Conservation (phyloP, 2,329 filamentous ascomycete species). For the Nigrospora osmanthi region DNA sequence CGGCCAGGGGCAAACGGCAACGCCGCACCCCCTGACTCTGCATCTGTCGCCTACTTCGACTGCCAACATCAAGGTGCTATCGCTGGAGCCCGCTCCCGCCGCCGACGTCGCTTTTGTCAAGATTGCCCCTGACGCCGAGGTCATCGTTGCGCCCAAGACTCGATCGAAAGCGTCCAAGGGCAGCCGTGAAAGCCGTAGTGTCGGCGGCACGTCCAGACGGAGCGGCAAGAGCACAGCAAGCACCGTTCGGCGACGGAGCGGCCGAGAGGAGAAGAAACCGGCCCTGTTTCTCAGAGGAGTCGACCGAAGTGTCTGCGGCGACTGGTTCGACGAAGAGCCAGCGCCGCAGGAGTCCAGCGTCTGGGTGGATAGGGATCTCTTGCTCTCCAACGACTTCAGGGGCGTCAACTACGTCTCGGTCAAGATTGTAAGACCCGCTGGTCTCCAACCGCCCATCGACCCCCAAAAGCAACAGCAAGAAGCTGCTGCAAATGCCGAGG, state of each 20-base stretch:
- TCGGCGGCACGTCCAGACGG: slow-evolving; percentile 70
- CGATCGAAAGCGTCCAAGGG: slow-evolving; percentile 60
- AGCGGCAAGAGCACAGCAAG: slow-evolving; percentile 71
- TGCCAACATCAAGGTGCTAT: slow-evolving; percentile 80
- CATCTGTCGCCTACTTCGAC: slow-evolving; percentile 94
- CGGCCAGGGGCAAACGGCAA: slow-evolving; percentile 38
- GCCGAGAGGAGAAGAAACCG: slow-evolving; percentile 58
- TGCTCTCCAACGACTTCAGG: slow-evolving; percentile 63
- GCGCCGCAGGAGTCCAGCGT: slow-evolving; percentile 56
- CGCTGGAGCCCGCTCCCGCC: slow-evolving; percentile 67
- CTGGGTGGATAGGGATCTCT: slow-evolving; percentile 77
- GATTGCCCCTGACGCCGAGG: slow-evolving; percentile 87
- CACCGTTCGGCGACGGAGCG: slow-evolving; percentile 49
- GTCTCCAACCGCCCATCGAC: slow-evolving; percentile 63
- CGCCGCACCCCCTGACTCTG: slow-evolving; percentile 74
- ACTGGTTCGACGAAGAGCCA: slow-evolving; percentile 71
- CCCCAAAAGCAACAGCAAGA: slow-evolving; percentile 61
- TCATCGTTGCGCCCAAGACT: slow-evolving; percentile 93
- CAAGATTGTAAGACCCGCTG: slow-evolving; percentile 79
- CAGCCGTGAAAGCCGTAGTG: slow-evolving; percentile 70
- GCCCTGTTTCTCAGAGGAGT: slow-evolving; percentile 74
- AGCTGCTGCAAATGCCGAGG: slow-evolving; percentile 49
- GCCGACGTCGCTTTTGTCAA: slow-evolving; percentile 75
- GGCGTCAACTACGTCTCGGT: slow-evolving; percentile 72
- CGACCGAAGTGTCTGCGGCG: slow-evolving; percentile 58